Evolutionary conservation across 345 rosid genomes (phyloP), one percentile per base, ranked within the genome.

Genomic region (Populus alba): DNA sequence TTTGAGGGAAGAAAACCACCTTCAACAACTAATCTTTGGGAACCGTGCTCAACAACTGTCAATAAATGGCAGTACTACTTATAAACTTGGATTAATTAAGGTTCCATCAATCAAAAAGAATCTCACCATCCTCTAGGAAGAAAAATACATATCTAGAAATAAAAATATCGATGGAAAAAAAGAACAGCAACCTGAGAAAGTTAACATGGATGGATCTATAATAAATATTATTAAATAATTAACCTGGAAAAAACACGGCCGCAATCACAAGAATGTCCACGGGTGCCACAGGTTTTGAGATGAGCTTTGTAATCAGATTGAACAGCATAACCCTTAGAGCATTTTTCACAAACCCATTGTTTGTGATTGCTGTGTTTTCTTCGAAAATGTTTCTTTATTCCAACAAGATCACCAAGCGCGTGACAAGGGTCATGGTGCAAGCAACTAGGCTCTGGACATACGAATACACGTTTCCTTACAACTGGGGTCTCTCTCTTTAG

Each of bases 191-290:
- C n/a, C 11, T 29, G 49, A 29, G 29, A 45, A 68, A 20, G 12
- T 47, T 47, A 47, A 0, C 51, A 47, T 47, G 2, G 51, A 15
- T 47, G 51, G 51, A 47, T 47, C 51, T 15, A 47, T 47, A 11
- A 18, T 57, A 59, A 15, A 37, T 16, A 8, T 18, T 7, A 47
- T 33, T 33, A 33, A 33, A 33, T 4, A 15, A 23, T 35, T 49
- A 68, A 95, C 99, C 99, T 95, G 53, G 99, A 95, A 77, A 95
- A 95, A 76, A 95, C 99, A 23, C 97, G 92, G 73, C 99, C 99
- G 61, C 99, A 95, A 78, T 95, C 99, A 72, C 99, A 95, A 31
- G 99, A 93, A 78, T 95, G 99, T 83, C 99, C 99, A 15, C 99
- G 70, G 73, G 97, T 93, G 75, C 99, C 99, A 47, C 99, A 95